Evolutionary conservation across 1,284 basidiomycete species (phyloP).

Genomic region (Sanguinoderma infundibulare): DNA sequence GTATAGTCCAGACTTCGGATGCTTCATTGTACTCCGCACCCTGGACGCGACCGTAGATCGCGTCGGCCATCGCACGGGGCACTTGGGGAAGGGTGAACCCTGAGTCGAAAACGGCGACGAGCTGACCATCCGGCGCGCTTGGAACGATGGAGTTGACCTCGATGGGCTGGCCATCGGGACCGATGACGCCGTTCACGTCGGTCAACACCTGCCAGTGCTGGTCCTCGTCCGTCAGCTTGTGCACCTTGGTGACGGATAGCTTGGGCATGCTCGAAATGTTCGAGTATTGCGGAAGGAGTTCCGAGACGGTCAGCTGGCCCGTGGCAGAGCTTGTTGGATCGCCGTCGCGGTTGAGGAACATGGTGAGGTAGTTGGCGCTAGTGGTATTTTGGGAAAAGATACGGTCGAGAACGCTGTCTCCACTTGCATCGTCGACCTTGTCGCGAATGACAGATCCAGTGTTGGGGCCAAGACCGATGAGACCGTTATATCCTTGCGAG

Average conservation of each 20-base stretch:
- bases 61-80: constrained; percentile 73
- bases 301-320: constrained; percentile 64
- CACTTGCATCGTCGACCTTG: constrained; percentile 53
- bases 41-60: constrained; percentile 79
- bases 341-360: constrained; percentile 65
- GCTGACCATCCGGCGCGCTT: constrained; percentile 35
- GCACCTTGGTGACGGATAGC: constrained; percentile 68
- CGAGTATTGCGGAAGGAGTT: constrained; percentile 59
- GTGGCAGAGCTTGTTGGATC: constrained; percentile 48
- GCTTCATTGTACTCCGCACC: constrained; percentile 69
- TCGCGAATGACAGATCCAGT: constrained; percentile 66
- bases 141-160: constrained; percentile 68
- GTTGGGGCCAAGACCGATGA: constrained; percentile 78
- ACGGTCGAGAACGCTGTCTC: constrained; percentile 59
- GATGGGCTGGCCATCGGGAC: constrained; percentile 72
- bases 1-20: constrained; percentile 70
- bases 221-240: constrained; percentile 55
- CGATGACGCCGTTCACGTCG: constrained; percentile 66
- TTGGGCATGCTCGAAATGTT: constrained; percentile 66
- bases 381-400: constrained; percentile 63
- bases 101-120: constrained; percentile 78
- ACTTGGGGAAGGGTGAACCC: constrained; percentile 75
- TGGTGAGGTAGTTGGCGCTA: constrained; percentile 65
- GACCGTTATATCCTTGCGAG: constrained; percentile 67
- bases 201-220: constrained; percentile 82